Evolutionary conservation across 345 rosid genomes (phyloP).

Genomic region (Bretschneidera sinensis): DNA sequence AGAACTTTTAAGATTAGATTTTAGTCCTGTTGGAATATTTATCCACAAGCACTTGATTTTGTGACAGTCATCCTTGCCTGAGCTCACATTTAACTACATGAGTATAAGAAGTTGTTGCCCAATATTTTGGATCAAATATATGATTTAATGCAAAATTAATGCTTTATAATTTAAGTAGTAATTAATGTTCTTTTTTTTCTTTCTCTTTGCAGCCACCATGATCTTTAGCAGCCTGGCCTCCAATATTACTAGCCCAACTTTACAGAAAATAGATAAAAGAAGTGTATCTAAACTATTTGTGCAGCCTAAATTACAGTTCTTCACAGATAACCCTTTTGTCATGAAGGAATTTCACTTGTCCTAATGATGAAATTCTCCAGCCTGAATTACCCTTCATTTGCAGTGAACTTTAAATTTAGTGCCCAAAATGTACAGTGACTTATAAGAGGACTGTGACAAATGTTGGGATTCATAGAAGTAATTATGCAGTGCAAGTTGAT

Average conservation of each 20-base stretch:
- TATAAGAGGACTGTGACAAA: conserved; percentile 42
- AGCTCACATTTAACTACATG: too few species aligned
- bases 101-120: too few species aligned
- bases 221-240: neutral
- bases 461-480: conserved; percentile 26
- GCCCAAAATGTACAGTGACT: conserved; percentile 14
- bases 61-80: too few species aligned
- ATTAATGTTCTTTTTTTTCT: too few species aligned
- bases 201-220: neutral
- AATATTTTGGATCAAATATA: too few species aligned
- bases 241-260: neutral
- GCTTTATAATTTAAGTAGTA: too few species aligned
- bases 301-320: conserved; percentile 43
- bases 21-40: too few species aligned
- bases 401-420: conserved; percentile 26
- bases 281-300: conserved; percentile 35
- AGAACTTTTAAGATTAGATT: too few species aligned
- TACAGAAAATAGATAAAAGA: neutral
- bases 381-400: conserved; percentile 60
- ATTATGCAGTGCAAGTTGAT: conserved; percentile 30
- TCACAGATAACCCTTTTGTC: conserved; percentile 29
- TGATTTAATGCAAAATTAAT: too few species aligned
- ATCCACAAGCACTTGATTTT: too few species aligned
- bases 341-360: conserved; percentile 27
- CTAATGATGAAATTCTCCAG: conserved; percentile 4